phyloP scores from a whole-genome alignment of 2,329 filamentous ascomycete species.

The Celoporthe dispersa region DNA sequence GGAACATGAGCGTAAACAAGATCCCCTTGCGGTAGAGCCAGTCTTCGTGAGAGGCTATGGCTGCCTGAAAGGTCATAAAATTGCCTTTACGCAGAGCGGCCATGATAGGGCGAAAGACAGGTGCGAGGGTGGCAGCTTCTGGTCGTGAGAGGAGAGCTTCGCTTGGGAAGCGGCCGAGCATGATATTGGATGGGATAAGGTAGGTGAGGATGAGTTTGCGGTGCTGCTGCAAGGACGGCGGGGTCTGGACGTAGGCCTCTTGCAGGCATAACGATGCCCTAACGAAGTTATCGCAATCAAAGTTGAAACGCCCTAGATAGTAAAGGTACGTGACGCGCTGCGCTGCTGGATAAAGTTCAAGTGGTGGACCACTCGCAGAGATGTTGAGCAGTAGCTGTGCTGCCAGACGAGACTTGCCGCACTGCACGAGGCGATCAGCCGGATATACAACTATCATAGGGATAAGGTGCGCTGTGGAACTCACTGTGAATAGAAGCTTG shows the following conservation, averaged over 20 bases:
- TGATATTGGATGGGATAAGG: conserved; percentile 80
- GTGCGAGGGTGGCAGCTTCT: conserved; percentile 67
- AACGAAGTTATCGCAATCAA: conserved; percentile 81
- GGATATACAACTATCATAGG: conserved; percentile 13
- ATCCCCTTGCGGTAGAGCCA: conserved; percentile 81
- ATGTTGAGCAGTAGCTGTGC: conserved; percentile 91
- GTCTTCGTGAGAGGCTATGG: conserved; percentile 65
- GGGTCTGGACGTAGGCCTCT: conserved; percentile 76
- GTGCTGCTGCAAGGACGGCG: conserved; percentile 67
- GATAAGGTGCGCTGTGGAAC: conserved; percentile 32
- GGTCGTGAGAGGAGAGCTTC: conserved; percentile 67
- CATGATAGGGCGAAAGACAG: conserved; percentile 75
- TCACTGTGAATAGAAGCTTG: conserved; percentile 81
- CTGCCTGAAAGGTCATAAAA: conserved; percentile 71
- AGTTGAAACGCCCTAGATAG: conserved; percentile 89
- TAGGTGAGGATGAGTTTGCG: conserved; percentile 81
- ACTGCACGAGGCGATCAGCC: conserved; percentile 48
- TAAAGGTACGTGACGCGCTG: conserved; percentile 93
- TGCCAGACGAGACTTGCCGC: conserved; percentile 79
- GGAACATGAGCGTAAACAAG: conserved; percentile 74
- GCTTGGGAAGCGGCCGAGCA: conserved; percentile 83
- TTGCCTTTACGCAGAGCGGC: conserved; percentile 74
- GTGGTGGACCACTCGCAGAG: conserved; percentile 77
- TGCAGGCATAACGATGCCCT: conserved; percentile 77
- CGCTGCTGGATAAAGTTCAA: conserved; percentile 80